Evolutionary conservation across 306 rosid species (phyloP).

Genomic region (Quercus bicolor): DNA sequence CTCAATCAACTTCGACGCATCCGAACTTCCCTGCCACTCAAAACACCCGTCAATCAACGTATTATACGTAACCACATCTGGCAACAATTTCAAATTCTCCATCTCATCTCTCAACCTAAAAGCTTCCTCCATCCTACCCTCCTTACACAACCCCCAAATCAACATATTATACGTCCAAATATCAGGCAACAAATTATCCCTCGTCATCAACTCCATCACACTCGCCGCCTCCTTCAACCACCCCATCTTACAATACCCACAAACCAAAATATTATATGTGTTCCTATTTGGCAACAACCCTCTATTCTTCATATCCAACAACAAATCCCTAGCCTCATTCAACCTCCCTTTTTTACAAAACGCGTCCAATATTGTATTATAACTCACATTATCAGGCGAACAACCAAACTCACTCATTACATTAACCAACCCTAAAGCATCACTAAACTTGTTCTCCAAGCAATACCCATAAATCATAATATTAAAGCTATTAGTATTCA

Average conservation of each 20-base stretch:
- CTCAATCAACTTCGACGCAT: constrained; percentile 51
- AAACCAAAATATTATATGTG: constrained; percentile 69
- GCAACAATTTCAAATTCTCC: constrained; percentile 54
- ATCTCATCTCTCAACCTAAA: constrained; percentile 61
- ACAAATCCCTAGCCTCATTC: constrained; percentile 51
- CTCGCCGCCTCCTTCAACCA: constrained; percentile 67
- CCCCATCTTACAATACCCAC: constrained; percentile 75
- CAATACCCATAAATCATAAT: constrained; percentile 68
- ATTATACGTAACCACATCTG: constrained; percentile 82
- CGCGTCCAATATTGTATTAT: constrained; percentile 63
- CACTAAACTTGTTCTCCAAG: constrained; percentile 36
- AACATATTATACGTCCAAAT: constrained; percentile 79
- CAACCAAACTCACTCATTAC: constrained; percentile 58
- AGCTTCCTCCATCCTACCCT: constrained; percentile 72
- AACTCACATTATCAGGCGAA: constrained; percentile 63
- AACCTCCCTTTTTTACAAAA: constrained; percentile 58
- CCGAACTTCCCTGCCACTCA: constrained; percentile 29
- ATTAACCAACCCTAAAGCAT: constrained; percentile 41
- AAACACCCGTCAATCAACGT: constrained; percentile 76
- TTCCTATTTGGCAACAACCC: constrained; percentile 56
- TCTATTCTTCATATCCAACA: constrained; percentile 53
- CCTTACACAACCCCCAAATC: constrained; percentile 61
- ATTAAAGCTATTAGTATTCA: constrained; percentile 50
- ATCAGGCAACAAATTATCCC: constrained; percentile 48
- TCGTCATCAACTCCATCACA: constrained; percentile 68